A percentile compares a stretch with the other conserved stretches of the same genome.
phyloP scores from a whole-genome alignment of 208 protist genomes.

The Trypanosoma avium region DNA sequence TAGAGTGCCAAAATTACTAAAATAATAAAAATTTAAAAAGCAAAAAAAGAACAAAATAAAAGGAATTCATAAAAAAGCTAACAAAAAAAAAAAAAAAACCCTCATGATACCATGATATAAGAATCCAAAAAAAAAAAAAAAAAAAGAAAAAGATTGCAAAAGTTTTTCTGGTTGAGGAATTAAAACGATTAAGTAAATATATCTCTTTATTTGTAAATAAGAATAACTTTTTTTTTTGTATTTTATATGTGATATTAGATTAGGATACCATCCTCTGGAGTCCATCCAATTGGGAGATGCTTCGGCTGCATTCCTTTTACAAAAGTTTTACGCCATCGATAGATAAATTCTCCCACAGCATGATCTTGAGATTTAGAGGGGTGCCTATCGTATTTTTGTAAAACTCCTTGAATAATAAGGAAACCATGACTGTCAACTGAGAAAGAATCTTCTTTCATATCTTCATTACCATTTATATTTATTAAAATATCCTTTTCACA shows the following conservation, averaged over 20 bases:
- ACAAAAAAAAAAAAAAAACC: too few species aligned
- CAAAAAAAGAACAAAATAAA: slow-evolving; percentile 14
- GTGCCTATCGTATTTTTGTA: slow-evolving; percentile 41
- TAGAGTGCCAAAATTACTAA: slow-evolving; percentile 13
- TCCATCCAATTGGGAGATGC: slow-evolving; percentile 53
- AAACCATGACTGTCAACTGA: slow-evolving; percentile 61
- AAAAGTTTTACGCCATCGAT: slow-evolving; percentile 52
- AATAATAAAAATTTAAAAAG: background rate
- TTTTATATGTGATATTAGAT: background rate
- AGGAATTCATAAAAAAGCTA: too few species aligned
- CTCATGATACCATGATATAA: too few species aligned
- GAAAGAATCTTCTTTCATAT: slow-evolving; percentile 13
- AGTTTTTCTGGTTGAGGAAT: too few species aligned
- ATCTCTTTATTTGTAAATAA: slow-evolving; percentile 4
- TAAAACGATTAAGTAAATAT: slow-evolving; percentile 3
- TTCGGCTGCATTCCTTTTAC: slow-evolving; percentile 36
- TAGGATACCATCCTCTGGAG: slow-evolving; percentile 43
- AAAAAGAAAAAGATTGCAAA: too few species aligned
- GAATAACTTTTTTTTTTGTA: background rate
- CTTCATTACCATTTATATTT: background rate
- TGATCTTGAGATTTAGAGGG: slow-evolving; percentile 33
- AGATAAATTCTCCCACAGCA: slow-evolving; percentile 63
- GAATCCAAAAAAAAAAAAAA: slow-evolving; percentile 14
- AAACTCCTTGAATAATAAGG: slow-evolving; percentile 38
- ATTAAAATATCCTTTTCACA: background rate